Evolutionary conservation across 2,329 filamentous ascomycete species (phyloP), one percentile per base, ranked within the genome.

Genomic region (Clathrospora elynae): DNA sequence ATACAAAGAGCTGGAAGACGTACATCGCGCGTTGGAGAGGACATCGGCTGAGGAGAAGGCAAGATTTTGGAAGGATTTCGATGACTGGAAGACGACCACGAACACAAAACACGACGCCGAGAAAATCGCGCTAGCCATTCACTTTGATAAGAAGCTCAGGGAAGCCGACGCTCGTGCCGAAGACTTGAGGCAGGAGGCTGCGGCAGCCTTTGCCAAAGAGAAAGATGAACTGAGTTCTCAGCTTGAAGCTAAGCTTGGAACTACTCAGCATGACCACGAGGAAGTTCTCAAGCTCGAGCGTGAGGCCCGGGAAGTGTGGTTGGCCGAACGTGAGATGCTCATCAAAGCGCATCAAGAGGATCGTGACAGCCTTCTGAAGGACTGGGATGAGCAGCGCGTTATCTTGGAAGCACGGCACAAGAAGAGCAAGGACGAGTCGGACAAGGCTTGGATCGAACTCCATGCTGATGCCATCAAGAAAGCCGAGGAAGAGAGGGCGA

Each of bases 381-480:
- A 75, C 35, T 71, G 77, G 49, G 74, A 78, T 34, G 78, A 79
- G 61, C 76, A 77, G 49, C 78, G 75, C 42, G 72, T 76, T 49
- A 68, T 78, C 7, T 32, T 69, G 7, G 62, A 63, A 12, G 41
- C 58, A 5, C 63, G 70, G 44, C 53, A 67, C 39, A 63, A 62
- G 42, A 61, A 64, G 49, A 66, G 61, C 35, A 71, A 64, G 42
- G 68, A 79, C 66, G 67, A 76, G 60, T 59, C 75, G 61, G 58
- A 75, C 62, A 70, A 71, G 61, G 65, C 64, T 51, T 71, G 74
- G 75, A 71, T 72, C 62, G 73, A 66, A 34, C 57, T 67, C 17
- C 67, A 73, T 39, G 58, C 59, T 12, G 67, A 68, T 25, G 61
- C 66, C 4, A 64, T 61, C 22, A 57, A 56, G 31, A 68, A 64